Evolutionary conservation across 1,284 basidiomycete genomes (phyloP).

Genomic region (Quambalaria eucalypti): DNA sequence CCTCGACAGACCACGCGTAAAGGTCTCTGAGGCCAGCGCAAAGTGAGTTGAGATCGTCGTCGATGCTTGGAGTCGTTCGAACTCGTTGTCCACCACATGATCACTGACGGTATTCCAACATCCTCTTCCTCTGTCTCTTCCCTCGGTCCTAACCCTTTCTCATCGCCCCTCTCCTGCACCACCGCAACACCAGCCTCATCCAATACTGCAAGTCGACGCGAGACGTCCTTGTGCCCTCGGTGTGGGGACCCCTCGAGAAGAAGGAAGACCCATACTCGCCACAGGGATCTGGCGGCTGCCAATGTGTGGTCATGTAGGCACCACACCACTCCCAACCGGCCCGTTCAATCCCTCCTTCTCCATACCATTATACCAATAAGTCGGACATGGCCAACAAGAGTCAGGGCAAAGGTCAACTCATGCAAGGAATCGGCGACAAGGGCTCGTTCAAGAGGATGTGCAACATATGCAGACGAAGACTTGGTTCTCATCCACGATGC

Average conservation of each 20-base stretch:
- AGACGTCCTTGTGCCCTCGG: constrained; percentile 77
- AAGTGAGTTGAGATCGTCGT: constrained; percentile 58
- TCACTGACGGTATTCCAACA: constrained; percentile 9
- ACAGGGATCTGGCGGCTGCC: constrained; percentile 53
- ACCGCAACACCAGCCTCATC: constrained; percentile 59
- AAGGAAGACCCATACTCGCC: constrained; percentile 80
- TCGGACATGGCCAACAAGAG: no score
- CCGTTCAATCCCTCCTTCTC: no score
- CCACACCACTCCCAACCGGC: no score
- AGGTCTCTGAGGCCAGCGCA: constrained; percentile 80
- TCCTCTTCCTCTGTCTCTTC: not conserved
- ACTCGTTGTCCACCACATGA: not conserved
- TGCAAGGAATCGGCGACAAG: no score
- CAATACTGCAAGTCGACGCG: constrained; percentile 80
- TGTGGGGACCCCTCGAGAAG: constrained; percentile 87
- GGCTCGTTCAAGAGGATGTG: no score
- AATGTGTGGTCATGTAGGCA: constrained; percentile 32
- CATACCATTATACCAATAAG: no score
- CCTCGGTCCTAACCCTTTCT: no score
- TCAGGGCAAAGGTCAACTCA: no score
- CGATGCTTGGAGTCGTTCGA: no score
- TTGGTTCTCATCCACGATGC: no score
- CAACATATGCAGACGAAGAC: no score
- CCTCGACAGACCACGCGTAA: constrained; percentile 71
- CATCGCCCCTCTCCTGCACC: not conserved